These are phyloP conservation scores for Holtermannia corniformis DNA, from an alignment of 768 basidiomycete species.

Conservation along the genomic window DNA sequence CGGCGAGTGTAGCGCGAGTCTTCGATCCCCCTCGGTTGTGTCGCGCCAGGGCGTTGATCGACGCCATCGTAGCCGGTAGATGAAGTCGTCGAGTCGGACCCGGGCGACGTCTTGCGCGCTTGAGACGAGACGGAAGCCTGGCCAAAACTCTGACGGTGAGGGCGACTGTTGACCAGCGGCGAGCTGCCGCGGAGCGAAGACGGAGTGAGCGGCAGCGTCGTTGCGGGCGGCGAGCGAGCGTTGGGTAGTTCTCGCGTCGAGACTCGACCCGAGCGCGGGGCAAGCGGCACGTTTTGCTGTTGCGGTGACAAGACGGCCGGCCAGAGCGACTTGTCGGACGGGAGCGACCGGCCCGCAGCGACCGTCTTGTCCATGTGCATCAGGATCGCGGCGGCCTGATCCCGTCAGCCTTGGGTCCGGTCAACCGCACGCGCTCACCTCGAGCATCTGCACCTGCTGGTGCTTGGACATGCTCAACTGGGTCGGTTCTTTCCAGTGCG, in stretches of 20 bases:
- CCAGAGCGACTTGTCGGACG: constrained; percentile 90
- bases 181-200: constrained; percentile 23
- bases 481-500: constrained; percentile 88
- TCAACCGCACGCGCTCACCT: constrained; percentile 48
- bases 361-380: constrained; percentile 66
- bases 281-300: constrained; percentile 6
- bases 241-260: constrained; percentile 10
- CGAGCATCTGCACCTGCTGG: constrained; percentile 92
- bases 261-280: constrained; percentile 6
- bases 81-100: constrained; percentile 32
- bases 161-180: constrained; percentile 7
- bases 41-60: background rate
- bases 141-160: background rate
- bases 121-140: constrained; percentile 6
- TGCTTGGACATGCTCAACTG: constrained; percentile 89
- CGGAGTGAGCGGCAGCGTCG: constrained; percentile 29
- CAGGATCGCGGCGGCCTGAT: constrained; percentile 84
- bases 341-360: constrained; percentile 60
- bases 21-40: constrained; percentile 5
- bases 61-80: constrained; percentile 18
- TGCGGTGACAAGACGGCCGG: constrained; percentile 44
- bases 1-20: background rate
- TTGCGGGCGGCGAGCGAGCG: constrained; percentile 29
- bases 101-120: constrained; percentile 29
- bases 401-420: constrained; percentile 1